These are phyloP conservation scores for Fimicolochytrium jonesii DNA, from an alignment of 192 early-diverging fungal genomes.

Conservation along the genomic window DNA sequence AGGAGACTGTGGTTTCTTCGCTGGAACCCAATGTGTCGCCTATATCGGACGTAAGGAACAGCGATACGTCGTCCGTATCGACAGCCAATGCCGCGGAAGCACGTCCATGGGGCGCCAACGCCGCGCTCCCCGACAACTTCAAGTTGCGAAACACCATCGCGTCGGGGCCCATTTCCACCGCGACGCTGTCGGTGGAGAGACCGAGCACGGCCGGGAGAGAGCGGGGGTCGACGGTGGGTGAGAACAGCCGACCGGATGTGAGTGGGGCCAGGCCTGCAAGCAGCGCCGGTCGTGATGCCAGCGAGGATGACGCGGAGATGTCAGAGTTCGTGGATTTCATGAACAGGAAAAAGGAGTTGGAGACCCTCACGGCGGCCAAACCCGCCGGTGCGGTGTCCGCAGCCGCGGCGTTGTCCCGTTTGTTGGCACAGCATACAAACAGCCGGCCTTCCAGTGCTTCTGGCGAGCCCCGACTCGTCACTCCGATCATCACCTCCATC, in stretches of 20 bases:
- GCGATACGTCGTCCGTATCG: background rate
- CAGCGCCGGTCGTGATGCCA: background rate
- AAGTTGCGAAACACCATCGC: conserved; percentile 42
- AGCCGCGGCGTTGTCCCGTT: conserved; percentile 3
- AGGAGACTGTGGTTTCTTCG: background rate
- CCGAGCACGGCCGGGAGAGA: background rate
- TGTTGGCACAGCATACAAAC: background rate
- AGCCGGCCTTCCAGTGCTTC: background rate
- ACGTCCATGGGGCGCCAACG: conserved; percentile 14
- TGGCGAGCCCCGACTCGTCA: background rate
- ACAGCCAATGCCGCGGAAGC: background rate
- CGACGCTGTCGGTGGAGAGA: background rate
- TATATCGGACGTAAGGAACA: conserved; percentile 10
- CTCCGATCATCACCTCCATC: conserved; percentile 21
- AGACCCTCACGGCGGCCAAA: conserved; percentile 9
- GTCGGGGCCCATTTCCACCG: conserved; percentile 39
- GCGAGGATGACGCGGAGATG: background rate
- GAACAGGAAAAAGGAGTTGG: conserved; percentile 32
- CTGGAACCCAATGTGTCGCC: background rate
- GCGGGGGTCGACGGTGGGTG: background rate
- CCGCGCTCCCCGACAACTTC: conserved; percentile 41
- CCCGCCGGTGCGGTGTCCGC: conserved; percentile 26
- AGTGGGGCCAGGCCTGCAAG: background rate
- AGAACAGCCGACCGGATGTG: background rate
- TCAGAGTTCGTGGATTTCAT: conserved; percentile 41